Evolutionary conservation across 2,329 filamentous ascomycete species (phyloP), one percentile per base, ranked within the genome.

Genomic region (Claviceps sp.): DNA sequence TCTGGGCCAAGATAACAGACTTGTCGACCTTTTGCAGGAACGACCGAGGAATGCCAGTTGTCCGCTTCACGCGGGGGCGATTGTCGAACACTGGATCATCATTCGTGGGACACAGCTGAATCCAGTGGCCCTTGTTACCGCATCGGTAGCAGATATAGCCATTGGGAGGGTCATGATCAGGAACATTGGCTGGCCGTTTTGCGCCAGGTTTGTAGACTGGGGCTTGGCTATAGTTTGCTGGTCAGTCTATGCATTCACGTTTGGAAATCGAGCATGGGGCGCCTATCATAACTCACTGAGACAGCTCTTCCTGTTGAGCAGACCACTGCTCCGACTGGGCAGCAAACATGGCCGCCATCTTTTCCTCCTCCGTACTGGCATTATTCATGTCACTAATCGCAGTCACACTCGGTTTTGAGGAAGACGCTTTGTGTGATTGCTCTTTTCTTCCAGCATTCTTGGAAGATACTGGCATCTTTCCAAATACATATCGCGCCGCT

Each of bases 71-170:
- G 55, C 91, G 84, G 48, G 90, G 89, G 51, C 89, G 85, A 59
- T 90, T 90, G 70, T 98, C 93, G 67, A 90, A 97, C 55, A 89
- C 90, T 3, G 93, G 91, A 59, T 98, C 90, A 66, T 95, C 89
- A 67, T 98, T 98, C n/a, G 91, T 98, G 6, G 93, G 93, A 63
- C 93, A 98, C 50, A 88, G 81, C 70, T 97, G 91, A 56, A 98
- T 98, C 91, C 91, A 98, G 67, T 98, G 93, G n/a, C 90, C 93
- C 71, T 96, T 96, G 67, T 96, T 86, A 55, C 89, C 87, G 69
- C 93, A 98, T 48, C 93, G 85, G 66, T 96, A 95, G 71, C 93
- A 98, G 55, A 96, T 85, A 67, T 98, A 98, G 50, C 90, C 90
- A 50, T 87, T 85, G 1, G 93, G 93, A 2, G 93, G 90, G 46